Conservation (phyloP, 106 monocot species). For the Alisma plantagoaquatica region DNA sequence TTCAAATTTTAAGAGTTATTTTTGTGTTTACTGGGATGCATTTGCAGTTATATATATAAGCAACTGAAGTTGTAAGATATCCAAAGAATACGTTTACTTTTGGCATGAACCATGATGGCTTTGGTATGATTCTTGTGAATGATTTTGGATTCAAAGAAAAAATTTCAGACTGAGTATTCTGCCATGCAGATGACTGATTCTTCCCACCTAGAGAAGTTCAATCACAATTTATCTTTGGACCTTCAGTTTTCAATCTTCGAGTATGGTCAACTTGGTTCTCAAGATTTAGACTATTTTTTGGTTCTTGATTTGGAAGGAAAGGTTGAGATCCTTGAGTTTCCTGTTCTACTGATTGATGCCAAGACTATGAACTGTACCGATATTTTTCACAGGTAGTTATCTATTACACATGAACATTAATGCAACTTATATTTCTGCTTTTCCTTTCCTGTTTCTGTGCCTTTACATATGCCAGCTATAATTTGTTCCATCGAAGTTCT, state of each 20-base stretch:
- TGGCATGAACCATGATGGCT: too few species aligned
- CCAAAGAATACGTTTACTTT: too few species aligned
- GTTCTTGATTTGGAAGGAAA: conserved; percentile 95
- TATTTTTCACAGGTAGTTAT: conserved; percentile 74
- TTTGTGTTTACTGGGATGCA: too few species aligned
- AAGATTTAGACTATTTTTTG: conserved; percentile 58
- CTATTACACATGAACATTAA: neutral
- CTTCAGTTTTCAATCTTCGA: conserved; percentile 29
- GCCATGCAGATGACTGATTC: conserved; percentile 61
- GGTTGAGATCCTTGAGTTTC: conserved; percentile 98
- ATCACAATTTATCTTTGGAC: conserved; percentile 56
- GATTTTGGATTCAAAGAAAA: too few species aligned
- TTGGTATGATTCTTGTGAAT: too few species aligned
- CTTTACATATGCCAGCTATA: neutral
- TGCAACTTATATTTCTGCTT: too few species aligned
- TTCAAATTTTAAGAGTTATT: too few species aligned
- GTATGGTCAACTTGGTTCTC: conserved; percentile 21
- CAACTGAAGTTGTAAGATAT: too few species aligned
- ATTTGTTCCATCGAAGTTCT: too few species aligned
- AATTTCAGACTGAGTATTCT: too few species aligned
- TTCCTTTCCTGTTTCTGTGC: neutral
- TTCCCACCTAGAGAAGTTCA: conserved; percentile 78
- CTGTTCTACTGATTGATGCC: conserved; percentile 82
- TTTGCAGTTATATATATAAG: too few species aligned
- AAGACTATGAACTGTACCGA: conserved; percentile 56